phyloP scores from a whole-genome alignment of 2,329 filamentous ascomycete species.

The Claviceps fusiformis region DNA sequence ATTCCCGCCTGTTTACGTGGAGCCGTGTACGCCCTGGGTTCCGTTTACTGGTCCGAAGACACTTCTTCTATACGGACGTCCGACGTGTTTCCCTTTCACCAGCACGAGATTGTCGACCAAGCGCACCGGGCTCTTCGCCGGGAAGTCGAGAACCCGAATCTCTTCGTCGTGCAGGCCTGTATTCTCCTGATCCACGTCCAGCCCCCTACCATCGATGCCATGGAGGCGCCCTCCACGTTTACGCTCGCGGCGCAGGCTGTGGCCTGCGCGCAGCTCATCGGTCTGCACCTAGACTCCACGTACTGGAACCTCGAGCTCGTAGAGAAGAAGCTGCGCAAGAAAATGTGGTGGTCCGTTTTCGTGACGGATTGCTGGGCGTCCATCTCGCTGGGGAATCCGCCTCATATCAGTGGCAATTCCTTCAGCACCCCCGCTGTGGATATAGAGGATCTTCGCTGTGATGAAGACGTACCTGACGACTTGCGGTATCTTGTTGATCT shows the following conservation, averaged over 20 bases:
- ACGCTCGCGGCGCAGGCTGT: slow-evolving; percentile 28
- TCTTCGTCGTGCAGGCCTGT: slow-evolving; percentile 33
- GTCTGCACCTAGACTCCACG: slow-evolving; percentile 29
- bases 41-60: slow-evolving; percentile 7
- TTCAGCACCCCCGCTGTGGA: slow-evolving; percentile 25
- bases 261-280: slow-evolving; percentile 31
- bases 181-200: slow-evolving; percentile 30
- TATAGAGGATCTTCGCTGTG: slow-evolving; percentile 28
- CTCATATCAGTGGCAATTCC: slow-evolving; percentile 26
- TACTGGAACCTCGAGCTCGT: slow-evolving; percentile 27
- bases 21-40: slow-evolving; percentile 30
- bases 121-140: slow-evolving; percentile 28
- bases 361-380: slow-evolving; percentile 30
- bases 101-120: slow-evolving; percentile 27
- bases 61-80: not conserved
- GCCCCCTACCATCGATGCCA: slow-evolving; percentile 29
- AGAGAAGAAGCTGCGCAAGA: slow-evolving; percentile 29
- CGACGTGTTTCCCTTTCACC: slow-evolving; percentile 19
- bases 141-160: slow-evolving; percentile 32
- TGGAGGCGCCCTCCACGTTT: slow-evolving; percentile 33
- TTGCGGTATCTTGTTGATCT: slow-evolving; percentile 22
- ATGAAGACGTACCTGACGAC: slow-evolving; percentile 26
- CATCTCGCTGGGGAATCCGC: slow-evolving; percentile 32
- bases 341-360: slow-evolving; percentile 32
- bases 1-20: slow-evolving; percentile 31